A percentile compares a stretch with the other conserved stretches of the same genome.
Evolutionary conservation across 306 rosid genomes (phyloP).

Genomic region (Phaseolus lunatus): DNA sequence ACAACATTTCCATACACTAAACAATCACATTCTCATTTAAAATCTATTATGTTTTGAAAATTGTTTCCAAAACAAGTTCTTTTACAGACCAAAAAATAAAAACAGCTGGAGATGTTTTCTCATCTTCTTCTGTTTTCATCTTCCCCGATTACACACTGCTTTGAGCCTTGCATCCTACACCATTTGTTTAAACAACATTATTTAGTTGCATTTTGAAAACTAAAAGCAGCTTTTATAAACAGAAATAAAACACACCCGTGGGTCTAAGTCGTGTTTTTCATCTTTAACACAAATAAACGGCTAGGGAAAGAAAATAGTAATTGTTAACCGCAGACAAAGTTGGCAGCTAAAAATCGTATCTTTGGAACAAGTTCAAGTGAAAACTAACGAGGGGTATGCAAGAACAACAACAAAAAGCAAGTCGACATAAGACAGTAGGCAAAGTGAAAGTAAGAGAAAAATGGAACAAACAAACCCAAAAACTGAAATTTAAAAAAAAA

Average conservation of each 20-base stretch:
- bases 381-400: conserved; percentile 31
- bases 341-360: conserved; percentile 34
- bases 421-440: not conserved
- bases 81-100: not conserved
- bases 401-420: conserved; percentile 3
- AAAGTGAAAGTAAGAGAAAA: not conserved
- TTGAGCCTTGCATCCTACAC: not conserved
- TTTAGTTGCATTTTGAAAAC: not conserved
- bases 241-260: not conserved
- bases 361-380: conserved; percentile 11
- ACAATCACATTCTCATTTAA: not conserved
- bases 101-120: not conserved
- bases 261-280: not conserved
- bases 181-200: not conserved
- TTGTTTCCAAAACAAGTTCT: not conserved
- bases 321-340: conserved; percentile 10
- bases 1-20: not conserved
- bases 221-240: not conserved
- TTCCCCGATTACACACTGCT: not conserved
- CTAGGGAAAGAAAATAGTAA: conserved; percentile 21
- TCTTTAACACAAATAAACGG: not conserved
- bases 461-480: conserved; percentile 1
- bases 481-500: not conserved
- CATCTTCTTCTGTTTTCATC: not conserved
- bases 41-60: not conserved